These are phyloP conservation scores for Hydrangea macrophylla DNA, from an alignment of 148 eudicot species.

Conservation along the genomic window DNA sequence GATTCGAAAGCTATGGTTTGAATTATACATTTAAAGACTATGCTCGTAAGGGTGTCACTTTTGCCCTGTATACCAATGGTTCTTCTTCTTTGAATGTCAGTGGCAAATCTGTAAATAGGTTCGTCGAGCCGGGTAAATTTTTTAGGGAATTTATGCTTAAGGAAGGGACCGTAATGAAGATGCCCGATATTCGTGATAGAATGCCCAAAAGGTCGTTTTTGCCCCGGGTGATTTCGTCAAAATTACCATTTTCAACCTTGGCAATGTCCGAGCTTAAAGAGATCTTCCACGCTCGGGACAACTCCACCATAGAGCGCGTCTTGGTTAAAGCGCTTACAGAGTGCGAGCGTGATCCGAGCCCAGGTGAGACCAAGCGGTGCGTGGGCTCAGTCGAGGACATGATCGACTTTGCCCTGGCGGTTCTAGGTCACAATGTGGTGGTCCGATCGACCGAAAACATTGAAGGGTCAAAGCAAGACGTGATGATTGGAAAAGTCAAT, in stretches of 20 bases:
- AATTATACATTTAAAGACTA: constrained; percentile 82
- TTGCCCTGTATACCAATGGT: constrained; percentile 44
- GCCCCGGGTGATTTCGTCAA: constrained; percentile 61
- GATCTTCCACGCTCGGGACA: constrained; percentile 37
- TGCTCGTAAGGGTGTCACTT: constrained; percentile 55
- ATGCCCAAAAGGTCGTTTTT: constrained; percentile 89
- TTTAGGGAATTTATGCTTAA: constrained; percentile 72
- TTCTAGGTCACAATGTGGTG: constrained; percentile 54
- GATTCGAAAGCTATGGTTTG: constrained; percentile 58
- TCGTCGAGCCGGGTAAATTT: constrained; percentile 67
- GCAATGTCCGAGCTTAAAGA: constrained; percentile 30
- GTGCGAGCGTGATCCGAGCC: constrained; percentile 71
- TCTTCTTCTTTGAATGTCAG: not conserved
- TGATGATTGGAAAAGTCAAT: constrained; percentile 65
- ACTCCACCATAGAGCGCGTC: constrained; percentile 41
- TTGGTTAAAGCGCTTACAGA: constrained; percentile 49
- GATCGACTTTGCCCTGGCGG: constrained; percentile 69
- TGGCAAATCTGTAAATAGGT: constrained; percentile 30
- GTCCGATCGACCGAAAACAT: constrained; percentile 61
- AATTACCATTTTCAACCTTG: constrained; percentile 54
- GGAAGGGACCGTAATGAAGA: constrained; percentile 50
- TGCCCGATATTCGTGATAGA: constrained; percentile 78
- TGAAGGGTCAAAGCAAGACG: constrained; percentile 48
- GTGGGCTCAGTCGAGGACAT: constrained; percentile 80
- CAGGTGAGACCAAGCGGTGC: constrained; percentile 74